phyloP scores from a whole-genome alignment of 129 eudicot genomes.

The Helianthus tuberosus region DNA sequence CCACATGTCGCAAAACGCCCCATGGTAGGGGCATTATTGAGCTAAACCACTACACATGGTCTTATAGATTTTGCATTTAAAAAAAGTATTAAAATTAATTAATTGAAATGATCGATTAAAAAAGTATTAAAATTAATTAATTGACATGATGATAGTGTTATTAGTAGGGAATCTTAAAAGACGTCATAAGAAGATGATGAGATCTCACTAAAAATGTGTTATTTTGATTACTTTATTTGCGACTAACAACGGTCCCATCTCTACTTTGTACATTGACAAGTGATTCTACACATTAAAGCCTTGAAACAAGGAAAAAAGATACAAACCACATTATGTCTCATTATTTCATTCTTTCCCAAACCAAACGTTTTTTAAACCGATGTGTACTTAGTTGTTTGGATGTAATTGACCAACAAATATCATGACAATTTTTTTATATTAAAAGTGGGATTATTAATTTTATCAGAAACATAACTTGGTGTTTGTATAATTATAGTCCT shows the following conservation, averaged over 20 bases:
- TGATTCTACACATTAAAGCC: conserved; percentile 34
- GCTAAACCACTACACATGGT: no score
- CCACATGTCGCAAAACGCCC: no score
- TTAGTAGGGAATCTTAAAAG: conserved; percentile 23
- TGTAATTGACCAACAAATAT: neutral
- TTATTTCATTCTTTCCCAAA: conserved; percentile 20
- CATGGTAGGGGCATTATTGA: no score
- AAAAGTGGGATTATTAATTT: neutral
- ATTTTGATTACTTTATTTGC: conserved; percentile 13
- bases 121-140: no score
- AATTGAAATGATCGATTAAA: no score
- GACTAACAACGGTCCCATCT: conserved; percentile 26
- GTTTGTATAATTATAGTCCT: neutral
- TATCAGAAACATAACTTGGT: neutral
- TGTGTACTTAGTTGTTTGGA: neutral
- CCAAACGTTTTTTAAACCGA: neutral
- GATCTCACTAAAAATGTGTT: conserved; percentile 25
- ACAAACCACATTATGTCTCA: conserved; percentile 23
- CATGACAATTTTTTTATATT: neutral
- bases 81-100: no score
- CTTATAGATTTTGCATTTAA: no score
- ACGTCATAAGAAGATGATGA: conserved; percentile 32
- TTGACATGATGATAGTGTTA: neutral
- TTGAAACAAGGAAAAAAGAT: conserved; percentile 32
- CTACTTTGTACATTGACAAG: conserved; percentile 20